Percentiles rank a stretch among this genome's conserved stretches.
Conservation (phyloP, 2,329 filamentous ascomycete species). For the Aspergillus quadrilineatus region DNA sequence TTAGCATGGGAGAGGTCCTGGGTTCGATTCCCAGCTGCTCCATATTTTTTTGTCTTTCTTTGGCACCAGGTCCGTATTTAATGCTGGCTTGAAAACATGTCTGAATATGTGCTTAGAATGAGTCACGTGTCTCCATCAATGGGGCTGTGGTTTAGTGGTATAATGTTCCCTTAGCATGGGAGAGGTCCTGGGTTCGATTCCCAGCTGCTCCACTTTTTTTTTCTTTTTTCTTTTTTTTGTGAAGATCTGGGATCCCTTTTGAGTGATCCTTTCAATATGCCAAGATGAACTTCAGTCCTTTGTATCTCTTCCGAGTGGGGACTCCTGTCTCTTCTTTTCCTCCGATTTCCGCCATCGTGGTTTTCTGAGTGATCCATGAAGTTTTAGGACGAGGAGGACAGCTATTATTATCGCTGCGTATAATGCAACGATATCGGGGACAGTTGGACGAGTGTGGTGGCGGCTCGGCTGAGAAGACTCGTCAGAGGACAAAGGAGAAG, state of each 20-base stretch:
- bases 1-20: slow-evolving; percentile 15
- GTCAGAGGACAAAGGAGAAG: neutral
- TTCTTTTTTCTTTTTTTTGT: neutral
- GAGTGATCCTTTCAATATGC: too few relatives aligned
- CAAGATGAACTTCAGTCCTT: too few relatives aligned
- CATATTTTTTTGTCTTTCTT: too few relatives aligned
- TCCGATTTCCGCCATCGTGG: neutral
- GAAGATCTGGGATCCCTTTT: too few relatives aligned
- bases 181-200: neutral
- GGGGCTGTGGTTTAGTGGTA: neutral
- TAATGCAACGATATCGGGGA: neutral
- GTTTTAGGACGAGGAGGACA: neutral
- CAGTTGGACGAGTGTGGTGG: neutral
- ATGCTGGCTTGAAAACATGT: too few relatives aligned
- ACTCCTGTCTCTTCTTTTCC: too few relatives aligned
- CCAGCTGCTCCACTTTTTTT: neutral
- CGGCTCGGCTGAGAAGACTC: neutral
- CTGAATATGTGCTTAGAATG: too few relatives aligned
- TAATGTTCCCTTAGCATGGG: neutral
- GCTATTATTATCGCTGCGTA: neutral
- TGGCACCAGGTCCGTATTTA: too few relatives aligned
- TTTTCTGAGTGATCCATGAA: neutral
- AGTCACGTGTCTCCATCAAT: neutral
- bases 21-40: slow-evolving; percentile 14
- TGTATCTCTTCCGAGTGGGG: too few relatives aligned